These are phyloP conservation scores for Cantharellus cinnabarinus DNA, from an alignment of 768 basidiomycete species.

Conservation along the genomic window DNA sequence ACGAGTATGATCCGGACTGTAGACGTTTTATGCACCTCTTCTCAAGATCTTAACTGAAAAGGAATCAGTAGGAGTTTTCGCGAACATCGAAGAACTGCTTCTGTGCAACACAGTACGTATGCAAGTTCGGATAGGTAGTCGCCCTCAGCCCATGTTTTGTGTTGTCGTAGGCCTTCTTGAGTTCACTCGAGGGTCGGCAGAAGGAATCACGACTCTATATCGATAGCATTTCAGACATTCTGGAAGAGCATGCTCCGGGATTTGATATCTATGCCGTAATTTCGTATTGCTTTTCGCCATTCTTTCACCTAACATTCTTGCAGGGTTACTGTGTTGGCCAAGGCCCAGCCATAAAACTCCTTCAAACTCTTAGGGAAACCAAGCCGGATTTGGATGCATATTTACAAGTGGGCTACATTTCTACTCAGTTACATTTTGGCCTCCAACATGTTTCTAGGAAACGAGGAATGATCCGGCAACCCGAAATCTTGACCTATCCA, in stretches of 20 bases:
- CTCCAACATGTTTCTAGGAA: conserved; percentile 21
- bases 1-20: neutral
- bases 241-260: conserved; percentile 50
- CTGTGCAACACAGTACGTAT: conserved; percentile 60
- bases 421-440: neutral
- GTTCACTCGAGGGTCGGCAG: conserved; percentile 78
- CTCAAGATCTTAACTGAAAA: conserved; percentile 50
- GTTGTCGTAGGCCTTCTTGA: conserved; percentile 45
- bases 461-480: conserved; percentile 59
- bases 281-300: neutral
- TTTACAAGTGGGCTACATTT: conserved; percentile 32
- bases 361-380: conserved; percentile 50
- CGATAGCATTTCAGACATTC: conserved; percentile 69
- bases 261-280: conserved; percentile 66
- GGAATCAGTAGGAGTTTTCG: conserved; percentile 67
- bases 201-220: conserved; percentile 82
- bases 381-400: conserved; percentile 44
- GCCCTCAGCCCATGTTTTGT: too few species aligned
- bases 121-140: too few species aligned
- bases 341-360: conserved; percentile 46
- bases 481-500: conserved; percentile 71
- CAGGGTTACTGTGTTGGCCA: conserved; percentile 89
- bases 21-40: conserved; percentile 77
- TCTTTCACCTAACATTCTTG: neutral
- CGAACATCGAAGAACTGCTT: conserved; percentile 83